phyloP scores from a whole-genome alignment of 1,139 yeast genomes.

The Candida pseudocylindracea region DNA sequence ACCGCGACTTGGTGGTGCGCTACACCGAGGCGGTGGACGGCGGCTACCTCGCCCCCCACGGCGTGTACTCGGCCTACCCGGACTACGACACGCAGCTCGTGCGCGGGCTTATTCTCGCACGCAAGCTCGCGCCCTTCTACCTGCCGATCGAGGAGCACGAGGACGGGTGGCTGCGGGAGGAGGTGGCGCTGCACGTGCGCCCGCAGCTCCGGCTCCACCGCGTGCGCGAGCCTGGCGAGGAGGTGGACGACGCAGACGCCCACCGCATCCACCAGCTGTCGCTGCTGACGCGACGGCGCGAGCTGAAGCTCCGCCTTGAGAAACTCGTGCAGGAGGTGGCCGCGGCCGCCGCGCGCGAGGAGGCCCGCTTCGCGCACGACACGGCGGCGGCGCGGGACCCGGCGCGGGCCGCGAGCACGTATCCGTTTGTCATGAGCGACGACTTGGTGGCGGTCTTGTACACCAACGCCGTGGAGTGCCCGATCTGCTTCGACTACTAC shows the following conservation, averaged over 20 bases:
- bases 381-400: slow-evolving; percentile 1
- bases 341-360: slow-evolving; percentile 24
- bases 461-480: slow-evolving; percentile 58
- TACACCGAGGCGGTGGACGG: slow-evolving; percentile 51
- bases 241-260: slow-evolving; percentile 27
- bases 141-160: slow-evolving; percentile 75
- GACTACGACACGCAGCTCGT: slow-evolving; percentile 61
- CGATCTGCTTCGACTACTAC: slow-evolving; percentile 77
- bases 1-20: slow-evolving; percentile 30
- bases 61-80: slow-evolving; percentile 54
- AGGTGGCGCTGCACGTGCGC: slow-evolving; percentile 32
- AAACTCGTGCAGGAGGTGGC: slow-evolving; percentile 29
- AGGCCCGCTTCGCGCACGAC: slow-evolving; percentile 10
- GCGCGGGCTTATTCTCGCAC: slow-evolving; percentile 28
- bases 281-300: slow-evolving; percentile 26
- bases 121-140: slow-evolving; percentile 74
- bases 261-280: slow-evolving; percentile 32
- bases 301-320: slow-evolving; percentile 27
- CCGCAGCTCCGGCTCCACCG: slow-evolving; percentile 32
- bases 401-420: slow-evolving; percentile 4
- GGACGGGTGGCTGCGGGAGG: slow-evolving; percentile 52
- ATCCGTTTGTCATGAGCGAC: slow-evolving; percentile 4
- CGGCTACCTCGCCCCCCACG: slow-evolving; percentile 70
- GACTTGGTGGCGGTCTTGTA: slow-evolving; percentile 24
- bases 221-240: slow-evolving; percentile 31